Evolutionary conservation across 495 filamentous ascomycete genomes (phyloP).

Genomic region (Staphylotrichum longicolle): DNA sequence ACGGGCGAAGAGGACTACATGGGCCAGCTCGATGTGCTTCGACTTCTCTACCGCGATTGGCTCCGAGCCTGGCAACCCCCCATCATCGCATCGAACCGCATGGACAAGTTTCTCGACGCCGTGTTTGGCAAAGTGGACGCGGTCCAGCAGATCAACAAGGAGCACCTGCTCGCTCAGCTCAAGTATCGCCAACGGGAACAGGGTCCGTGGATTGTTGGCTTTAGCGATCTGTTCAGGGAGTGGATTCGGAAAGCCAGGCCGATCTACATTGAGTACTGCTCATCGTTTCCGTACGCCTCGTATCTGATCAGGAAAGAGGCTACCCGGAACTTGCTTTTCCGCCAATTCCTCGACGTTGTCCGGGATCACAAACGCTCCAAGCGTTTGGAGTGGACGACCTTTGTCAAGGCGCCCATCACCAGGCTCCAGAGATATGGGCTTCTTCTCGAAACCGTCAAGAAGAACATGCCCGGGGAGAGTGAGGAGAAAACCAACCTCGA

Average conservation of each 20-base stretch:
- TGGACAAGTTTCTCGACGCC: constrained; percentile 72
- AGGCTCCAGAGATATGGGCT: constrained; percentile 88
- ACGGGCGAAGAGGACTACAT: constrained; percentile 90
- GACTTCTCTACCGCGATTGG: constrained; percentile 81
- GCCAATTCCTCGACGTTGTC: constrained; percentile 75
- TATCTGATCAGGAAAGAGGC: constrained; percentile 82
- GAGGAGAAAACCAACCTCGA: constrained; percentile 88
- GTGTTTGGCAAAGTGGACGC: constrained; percentile 91
- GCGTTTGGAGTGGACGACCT: constrained; percentile 90
- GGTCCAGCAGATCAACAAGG: constrained; percentile 89
- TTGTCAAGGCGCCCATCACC: constrained; percentile 89
- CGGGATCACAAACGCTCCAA: constrained; percentile 77
- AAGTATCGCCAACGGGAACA: constrained; percentile 98
- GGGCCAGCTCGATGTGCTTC: constrained; percentile 78
- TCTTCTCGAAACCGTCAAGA: constrained; percentile 76
- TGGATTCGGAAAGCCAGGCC: constrained; percentile 94
- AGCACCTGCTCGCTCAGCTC: constrained; percentile 88
- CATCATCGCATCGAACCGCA: constrained; percentile 71
- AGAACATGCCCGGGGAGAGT: constrained; percentile 75
- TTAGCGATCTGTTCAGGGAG: constrained; percentile 96
- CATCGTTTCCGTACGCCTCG: constrained; percentile 77
- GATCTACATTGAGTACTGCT: constrained; percentile 90
- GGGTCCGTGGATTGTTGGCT: constrained; percentile 88
- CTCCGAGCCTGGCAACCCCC: constrained; percentile 70
- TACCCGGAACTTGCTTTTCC: constrained; percentile 81